Percentiles rank a stretch among this genome's conserved stretches.
These are phyloP conservation scores for Globisporangium irregulare DNA, from an alignment of 352 stramenopile species.

Conservation along the genomic window DNA sequence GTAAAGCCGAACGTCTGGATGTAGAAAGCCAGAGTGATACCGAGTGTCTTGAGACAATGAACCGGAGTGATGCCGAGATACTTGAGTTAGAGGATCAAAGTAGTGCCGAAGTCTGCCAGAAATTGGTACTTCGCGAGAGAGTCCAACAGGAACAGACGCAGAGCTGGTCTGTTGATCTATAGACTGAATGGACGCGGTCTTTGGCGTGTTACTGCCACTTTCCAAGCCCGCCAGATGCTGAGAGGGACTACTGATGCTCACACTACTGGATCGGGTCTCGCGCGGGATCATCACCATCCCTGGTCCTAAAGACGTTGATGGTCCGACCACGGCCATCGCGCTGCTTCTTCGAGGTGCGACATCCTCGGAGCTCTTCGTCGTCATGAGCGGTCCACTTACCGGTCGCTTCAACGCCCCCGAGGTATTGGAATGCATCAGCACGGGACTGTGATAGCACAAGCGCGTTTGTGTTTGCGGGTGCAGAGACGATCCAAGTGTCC, in stretches of 20 bases:
- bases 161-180: too few species aligned
- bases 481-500: constrained; percentile 1
- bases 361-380: neutral
- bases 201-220: neutral
- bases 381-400: neutral
- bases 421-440: neutral
- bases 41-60: neutral
- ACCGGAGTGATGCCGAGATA: neutral
- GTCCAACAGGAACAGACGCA: neutral
- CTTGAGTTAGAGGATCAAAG: neutral
- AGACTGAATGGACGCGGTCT: neutral
- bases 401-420: neutral
- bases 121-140: neutral
- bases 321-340: neutral
- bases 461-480: neutral
- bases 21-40: neutral
- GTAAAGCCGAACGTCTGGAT: neutral
- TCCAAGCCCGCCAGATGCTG: neutral
- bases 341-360: neutral
- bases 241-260: neutral
- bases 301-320: neutral
- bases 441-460: neutral
- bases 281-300: neutral
- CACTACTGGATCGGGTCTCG: neutral
- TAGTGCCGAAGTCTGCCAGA: neutral